A percentile compares a stretch with the other conserved stretches of the same genome.
phyloP scores from a whole-genome alignment of 129 eudicot species.

The Ambrosia artemisiifolia region DNA sequence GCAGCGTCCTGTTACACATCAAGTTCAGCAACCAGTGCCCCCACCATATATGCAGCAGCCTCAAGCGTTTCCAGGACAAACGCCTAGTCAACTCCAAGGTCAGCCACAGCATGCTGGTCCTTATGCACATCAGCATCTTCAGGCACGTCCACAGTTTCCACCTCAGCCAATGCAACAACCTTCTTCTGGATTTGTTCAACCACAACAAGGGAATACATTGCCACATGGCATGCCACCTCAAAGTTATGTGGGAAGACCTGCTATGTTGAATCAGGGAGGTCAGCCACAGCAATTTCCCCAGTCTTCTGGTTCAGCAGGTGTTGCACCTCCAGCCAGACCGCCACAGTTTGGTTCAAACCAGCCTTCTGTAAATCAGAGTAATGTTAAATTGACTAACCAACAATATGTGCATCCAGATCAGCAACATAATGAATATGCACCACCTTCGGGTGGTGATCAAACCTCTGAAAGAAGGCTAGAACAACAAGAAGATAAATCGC shows the following conservation, averaged over 20 bases:
- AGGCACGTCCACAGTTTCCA: slow-evolving; percentile 60
- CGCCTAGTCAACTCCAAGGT: slow-evolving; percentile 35
- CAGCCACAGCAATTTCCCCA: slow-evolving; percentile 39
- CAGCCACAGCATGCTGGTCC: slow-evolving; percentile 40
- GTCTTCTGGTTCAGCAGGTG: slow-evolving; percentile 40
- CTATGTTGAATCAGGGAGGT: slow-evolving; percentile 37
- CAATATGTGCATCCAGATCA: slow-evolving; percentile 35
- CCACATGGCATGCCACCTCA: slow-evolving; percentile 57
- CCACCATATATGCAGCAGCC: slow-evolving; percentile 62
- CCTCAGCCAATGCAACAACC: slow-evolving; percentile 49
- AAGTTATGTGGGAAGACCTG: slow-evolving; percentile 41
- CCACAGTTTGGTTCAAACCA: slow-evolving; percentile 40
- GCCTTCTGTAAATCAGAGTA: slow-evolving; percentile 37
- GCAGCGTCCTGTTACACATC: slow-evolving; percentile 60
- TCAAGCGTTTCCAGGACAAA: slow-evolving; percentile 50
- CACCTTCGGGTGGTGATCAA: slow-evolving; percentile 23
- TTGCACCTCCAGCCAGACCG: slow-evolving; percentile 44
- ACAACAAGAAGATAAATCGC: slow-evolving; percentile 37
- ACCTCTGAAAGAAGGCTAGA: slow-evolving; percentile 33
- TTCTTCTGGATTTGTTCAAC: slow-evolving; percentile 32
- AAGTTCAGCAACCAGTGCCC: slow-evolving; percentile 50
- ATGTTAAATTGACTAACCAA: slow-evolving; percentile 31
- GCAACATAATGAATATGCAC: slow-evolving; percentile 34
- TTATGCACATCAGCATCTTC: slow-evolving; percentile 52
- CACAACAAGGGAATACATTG: slow-evolving; percentile 37